Evolutionary conservation across 768 basidiomycete species (phyloP), one percentile per base, ranked within the genome.

Genomic region (Xanthoconium stramineum): DNA sequence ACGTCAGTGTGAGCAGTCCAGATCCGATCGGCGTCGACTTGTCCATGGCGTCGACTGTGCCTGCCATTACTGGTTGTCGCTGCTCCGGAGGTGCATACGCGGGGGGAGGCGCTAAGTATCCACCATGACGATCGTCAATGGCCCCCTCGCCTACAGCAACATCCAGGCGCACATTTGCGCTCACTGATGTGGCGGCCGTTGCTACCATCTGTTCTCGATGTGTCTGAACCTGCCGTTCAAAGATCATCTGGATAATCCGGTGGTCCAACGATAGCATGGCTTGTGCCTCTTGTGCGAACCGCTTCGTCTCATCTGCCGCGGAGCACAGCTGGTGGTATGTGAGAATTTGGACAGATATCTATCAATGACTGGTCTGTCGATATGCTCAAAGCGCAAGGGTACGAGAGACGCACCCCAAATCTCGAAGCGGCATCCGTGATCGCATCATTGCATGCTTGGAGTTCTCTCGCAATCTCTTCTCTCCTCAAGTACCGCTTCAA

Each of bases 401-500:
- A n/a, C 6, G 24, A 49, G 38, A 24, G 3, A 53, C 64, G 36
- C 32, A 67, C 67, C 40, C 67, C 67, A 40, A 69, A 69, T 45
- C 57, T 64, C 24, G 62, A 56, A 24, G 53, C 56, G 20, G 82
- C 81, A 37, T 86, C 81, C 28, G 74, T 73, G 20, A 91, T 73
- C 2, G 74, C 74, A 12, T 78, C 73, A 49, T 84, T 80, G 49
- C 84, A 86, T 3, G 66, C 71, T 0, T 68, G 63, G 37, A 91
- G 81, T 33, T 81, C 78, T 3, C 74, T 72, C 15, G 78, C 65
- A 30, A 85, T 85, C 59, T 91, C 88, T 38, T 88, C 85, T 42
- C 88, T 81, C 65, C 84, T 84, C 38, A 93, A 76, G 64, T 89
- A 92, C 5, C 89, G 78, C 69, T 89, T 89, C 59, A 93, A 71